Evolutionary conservation across 1,284 basidiomycete genomes (phyloP).

Genomic region (Fomitopsis palustris): DNA sequence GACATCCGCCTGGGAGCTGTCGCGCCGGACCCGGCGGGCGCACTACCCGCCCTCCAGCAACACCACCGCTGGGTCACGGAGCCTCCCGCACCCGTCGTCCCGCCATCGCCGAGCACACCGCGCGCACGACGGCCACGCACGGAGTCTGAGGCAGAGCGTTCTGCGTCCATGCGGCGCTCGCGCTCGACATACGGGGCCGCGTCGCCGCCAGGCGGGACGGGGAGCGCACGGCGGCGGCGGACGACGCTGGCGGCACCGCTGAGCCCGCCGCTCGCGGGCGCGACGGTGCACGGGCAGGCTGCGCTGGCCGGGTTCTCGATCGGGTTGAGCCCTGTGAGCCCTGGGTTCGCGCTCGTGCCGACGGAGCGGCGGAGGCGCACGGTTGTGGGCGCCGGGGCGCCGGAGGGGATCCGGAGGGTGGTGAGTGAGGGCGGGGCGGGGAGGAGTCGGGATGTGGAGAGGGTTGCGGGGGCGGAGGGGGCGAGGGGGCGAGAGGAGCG

Average conservation of each 20-base stretch:
- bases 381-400: neutral
- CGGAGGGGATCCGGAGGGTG: slow-evolving; percentile 22
- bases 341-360: slow-evolving; percentile 65
- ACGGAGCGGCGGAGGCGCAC: slow-evolving; percentile 40
- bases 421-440: slow-evolving; percentile 10
- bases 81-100: slow-evolving; percentile 12
- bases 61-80: slow-evolving; percentile 6
- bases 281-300: slow-evolving; percentile 23
- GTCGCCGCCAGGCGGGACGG: slow-evolving; percentile 9
- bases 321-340: slow-evolving; percentile 68
- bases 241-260: slow-evolving; percentile 14
- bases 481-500: neutral
- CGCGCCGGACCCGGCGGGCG: slow-evolving; percentile 8
- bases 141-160: slow-evolving; percentile 14
- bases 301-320: slow-evolving; percentile 58
- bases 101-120: slow-evolving; percentile 4
- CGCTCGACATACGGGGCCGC: slow-evolving; percentile 13
- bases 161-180: slow-evolving; percentile 13
- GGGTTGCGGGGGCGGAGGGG: slow-evolving; percentile 13
- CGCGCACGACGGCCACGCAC: slow-evolving; percentile 18
- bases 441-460: slow-evolving; percentile 3
- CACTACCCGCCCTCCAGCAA: slow-evolving; percentile 14
- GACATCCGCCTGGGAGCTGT: slow-evolving; percentile 12
- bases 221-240: slow-evolving; percentile 4
- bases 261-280: slow-evolving; percentile 15